Percentiles rank a stretch among this genome's conserved stretches.
phyloP scores from a whole-genome alignment of 257 asterid species.

The Rhazya stricta region DNA sequence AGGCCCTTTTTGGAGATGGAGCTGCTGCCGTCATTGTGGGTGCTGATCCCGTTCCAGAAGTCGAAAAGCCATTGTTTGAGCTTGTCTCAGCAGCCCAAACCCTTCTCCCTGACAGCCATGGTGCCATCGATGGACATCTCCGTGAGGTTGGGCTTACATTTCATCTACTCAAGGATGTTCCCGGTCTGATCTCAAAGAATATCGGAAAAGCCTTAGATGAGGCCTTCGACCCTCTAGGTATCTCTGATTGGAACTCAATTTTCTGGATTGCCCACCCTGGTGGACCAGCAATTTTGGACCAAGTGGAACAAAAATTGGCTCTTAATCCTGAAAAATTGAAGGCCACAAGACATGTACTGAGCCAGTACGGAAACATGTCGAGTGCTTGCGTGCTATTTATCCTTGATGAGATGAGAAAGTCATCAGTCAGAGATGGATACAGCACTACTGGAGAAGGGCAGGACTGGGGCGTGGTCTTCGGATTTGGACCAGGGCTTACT shows the following conservation, averaged over 20 bases:
- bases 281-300: conserved; percentile 3
- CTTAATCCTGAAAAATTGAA: neutral
- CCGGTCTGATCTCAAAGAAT: neutral
- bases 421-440: neutral
- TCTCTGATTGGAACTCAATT: conserved; percentile 3
- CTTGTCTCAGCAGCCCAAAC: conserved; percentile 1
- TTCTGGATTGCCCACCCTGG: conserved; percentile 9
- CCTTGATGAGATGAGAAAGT: conserved; percentile 10
- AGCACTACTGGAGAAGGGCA: conserved; percentile 2
- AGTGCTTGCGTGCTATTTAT: conserved; percentile 8
- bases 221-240: neutral
- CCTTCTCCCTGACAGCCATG: conserved; percentile 1
- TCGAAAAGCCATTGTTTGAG: neutral
- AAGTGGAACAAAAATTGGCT: neutral
- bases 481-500: conserved; percentile 12
- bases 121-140: conserved; percentile 5
- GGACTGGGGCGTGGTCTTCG: conserved; percentile 9
- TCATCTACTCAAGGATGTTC: conserved; percentile 6
- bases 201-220: neutral
- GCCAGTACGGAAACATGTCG: neutral
- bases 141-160: conserved; percentile 2
- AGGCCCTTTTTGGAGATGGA: neutral
- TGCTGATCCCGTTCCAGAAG: neutral
- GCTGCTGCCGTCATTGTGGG: neutral
- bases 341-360: neutral